Conservation (phyloP, 345 rosid genomes). For the Lenwebbia sp. region DNA sequence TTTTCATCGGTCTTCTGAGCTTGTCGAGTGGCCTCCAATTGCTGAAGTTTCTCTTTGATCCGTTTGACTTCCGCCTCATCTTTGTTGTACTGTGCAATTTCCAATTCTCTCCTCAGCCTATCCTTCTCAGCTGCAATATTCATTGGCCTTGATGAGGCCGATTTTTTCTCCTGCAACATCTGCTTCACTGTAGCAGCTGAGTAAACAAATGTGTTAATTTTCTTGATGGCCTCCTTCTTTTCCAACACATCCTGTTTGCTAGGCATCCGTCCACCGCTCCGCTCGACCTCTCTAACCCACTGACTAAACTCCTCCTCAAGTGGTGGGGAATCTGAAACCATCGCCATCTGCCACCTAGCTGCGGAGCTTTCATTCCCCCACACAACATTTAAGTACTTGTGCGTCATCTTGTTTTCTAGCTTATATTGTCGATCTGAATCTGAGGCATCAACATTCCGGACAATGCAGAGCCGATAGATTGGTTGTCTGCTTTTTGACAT, state of each 20-base stretch:
- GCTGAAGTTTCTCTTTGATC: conserved; percentile 59
- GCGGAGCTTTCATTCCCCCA: conserved; percentile 96
- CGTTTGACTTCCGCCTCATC: conserved; percentile 73
- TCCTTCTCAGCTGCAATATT: conserved; percentile 98
- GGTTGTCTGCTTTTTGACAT: conserved; percentile 59
- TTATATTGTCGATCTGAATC: conserved; percentile 74
- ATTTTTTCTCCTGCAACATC: conserved; percentile 96
- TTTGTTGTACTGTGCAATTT: conserved; percentile 56
- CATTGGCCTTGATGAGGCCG: conserved; percentile 73
- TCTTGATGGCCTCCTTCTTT: conserved; percentile 74
- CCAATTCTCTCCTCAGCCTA: conserved; percentile 77
- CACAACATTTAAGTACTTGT: conserved; percentile 71
- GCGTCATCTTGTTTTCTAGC: conserved; percentile 72
- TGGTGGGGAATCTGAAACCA: conserved; percentile 91
- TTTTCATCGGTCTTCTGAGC: conserved; percentile 55
- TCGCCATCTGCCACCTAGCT: conserved; percentile 99
- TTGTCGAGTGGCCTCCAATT: conserved; percentile 73
- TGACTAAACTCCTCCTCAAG: conserved; percentile 82
- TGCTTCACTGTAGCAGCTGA: conserved; percentile 93
- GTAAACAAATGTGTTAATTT: conserved; percentile 65
- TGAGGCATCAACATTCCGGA: conserved; percentile 84
- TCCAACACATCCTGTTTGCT: conserved; percentile 72
- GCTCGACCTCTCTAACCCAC: conserved; percentile 85
- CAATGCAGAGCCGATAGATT: conserved; percentile 81
- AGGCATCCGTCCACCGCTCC: conserved; percentile 74